These are phyloP conservation scores for Trichoderma reesei DNA, from an alignment of 495 filamentous ascomycete species.

Conservation along the genomic window DNA sequence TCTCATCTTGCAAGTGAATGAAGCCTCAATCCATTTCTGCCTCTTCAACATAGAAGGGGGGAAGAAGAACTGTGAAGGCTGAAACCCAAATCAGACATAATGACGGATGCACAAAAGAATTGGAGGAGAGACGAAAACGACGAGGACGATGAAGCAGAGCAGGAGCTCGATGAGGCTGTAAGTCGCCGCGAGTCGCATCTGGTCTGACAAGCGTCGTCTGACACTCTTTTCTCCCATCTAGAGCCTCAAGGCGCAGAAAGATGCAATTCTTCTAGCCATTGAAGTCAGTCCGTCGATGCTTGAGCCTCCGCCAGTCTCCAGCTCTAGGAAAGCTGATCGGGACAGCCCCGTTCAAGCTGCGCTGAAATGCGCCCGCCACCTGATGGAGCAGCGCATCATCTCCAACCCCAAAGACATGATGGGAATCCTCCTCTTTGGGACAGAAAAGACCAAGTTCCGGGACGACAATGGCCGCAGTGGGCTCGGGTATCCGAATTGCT, in stretches of 20 bases:
- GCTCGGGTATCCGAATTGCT: conserved; percentile 78
- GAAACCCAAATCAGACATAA: conserved; percentile 11
- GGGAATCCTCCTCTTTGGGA: conserved; percentile 89
- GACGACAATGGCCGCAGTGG: conserved; percentile 52
- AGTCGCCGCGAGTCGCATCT: conserved; percentile 14
- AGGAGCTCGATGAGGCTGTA: conserved; percentile 67
- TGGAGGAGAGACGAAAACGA: conserved; percentile 47
- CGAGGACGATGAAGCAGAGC: conserved; percentile 65
- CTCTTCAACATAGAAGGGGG: too few relatives aligned
- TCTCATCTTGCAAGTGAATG: not conserved
- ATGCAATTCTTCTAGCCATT: conserved; percentile 94
- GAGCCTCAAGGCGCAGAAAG: conserved; percentile 87
- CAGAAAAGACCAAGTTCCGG: conserved; percentile 72
- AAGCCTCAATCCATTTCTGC: too few relatives aligned
- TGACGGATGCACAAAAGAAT: conserved; percentile 32
- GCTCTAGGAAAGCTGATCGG: conserved; percentile 60
- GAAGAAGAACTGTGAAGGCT: not conserved
- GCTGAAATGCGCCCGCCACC: conserved; percentile 83
- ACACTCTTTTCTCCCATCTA: conserved; percentile 23
- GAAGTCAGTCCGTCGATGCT: conserved; percentile 92
- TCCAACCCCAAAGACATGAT: conserved; percentile 97
- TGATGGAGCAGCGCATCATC: conserved; percentile 98
- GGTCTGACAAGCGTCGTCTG: conserved; percentile 10
- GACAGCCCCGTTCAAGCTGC: conserved; percentile 71
- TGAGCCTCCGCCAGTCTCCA: conserved; percentile 47